Base-by-base conservation (phyloP, 192 early-diverging fungal genomes). In the Backusella mclennaniae region DNA sequence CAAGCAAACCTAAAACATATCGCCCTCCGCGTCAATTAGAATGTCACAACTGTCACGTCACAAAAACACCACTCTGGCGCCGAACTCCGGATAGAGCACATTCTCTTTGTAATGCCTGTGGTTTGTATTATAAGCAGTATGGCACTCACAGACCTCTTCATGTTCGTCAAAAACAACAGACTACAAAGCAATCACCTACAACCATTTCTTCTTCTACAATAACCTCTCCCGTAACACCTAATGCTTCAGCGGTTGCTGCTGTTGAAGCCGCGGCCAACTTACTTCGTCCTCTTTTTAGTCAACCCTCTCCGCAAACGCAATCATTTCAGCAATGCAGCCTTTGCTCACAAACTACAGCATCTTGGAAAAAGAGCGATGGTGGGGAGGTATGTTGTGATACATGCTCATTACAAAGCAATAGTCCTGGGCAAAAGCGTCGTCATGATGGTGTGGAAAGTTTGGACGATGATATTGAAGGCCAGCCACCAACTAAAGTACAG, bases 21-120 rank as follows among this genome's bases (percentile, higher is more conserved):
- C 86, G 87, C 6, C 84, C 86, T 19, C 70, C 81, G 35, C 77
- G 77, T 36, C 75, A 82, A 68, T 67, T 82, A 19, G 83, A 81
- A 71, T 94, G 93, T 71, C 84, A 84, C 76, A 93, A 93, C 69
- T 93, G 92, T 68, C 90, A 88, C 41, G 91, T 92, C 7, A 97
- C 93, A 7, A 94, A 92, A 59, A 99, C 97, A 56, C 92, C 95
- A 14, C 87, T 99, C 14, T 99, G 97, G 97, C 90, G 97, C 11
- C 87, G 96, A 11, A 91, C 94, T 63, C 87, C 85, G 17, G 88
- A 93, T 74, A 77, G 89, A 42, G 93, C 92, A 38, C 90, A 93
- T 63, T 86, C 93, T 17, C 89, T 99, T 63, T 99, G 97, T 84
- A 99, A 99, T 79, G 97, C 97, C 6, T 99, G 97, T 79, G 97